Percentiles rank a stretch among this genome's conserved stretches.
Conservation (phyloP, 495 filamentous ascomycete genomes). For the Lophiostoma macrostomum region DNA sequence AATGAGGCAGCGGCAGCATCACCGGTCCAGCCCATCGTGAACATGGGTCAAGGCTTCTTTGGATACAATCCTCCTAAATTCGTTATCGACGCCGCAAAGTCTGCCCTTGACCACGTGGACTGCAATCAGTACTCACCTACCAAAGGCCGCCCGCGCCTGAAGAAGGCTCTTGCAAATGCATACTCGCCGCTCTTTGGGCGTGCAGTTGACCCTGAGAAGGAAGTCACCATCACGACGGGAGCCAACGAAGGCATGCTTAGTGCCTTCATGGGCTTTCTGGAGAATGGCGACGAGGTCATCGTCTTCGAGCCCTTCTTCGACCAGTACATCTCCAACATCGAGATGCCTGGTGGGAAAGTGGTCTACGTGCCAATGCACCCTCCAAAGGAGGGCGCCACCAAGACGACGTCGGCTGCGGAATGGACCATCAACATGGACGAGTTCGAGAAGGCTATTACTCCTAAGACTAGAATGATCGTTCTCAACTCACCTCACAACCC, state of each 20-base stretch:
- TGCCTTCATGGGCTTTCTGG: constrained; percentile 96
- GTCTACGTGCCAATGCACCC: constrained; percentile 92
- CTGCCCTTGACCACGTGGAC: constrained; percentile 85
- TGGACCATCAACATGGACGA: constrained; percentile 84
- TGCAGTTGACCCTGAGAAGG: constrained; percentile 78
- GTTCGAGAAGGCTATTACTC: constrained; percentile 79
- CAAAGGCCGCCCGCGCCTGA: constrained; percentile 83
- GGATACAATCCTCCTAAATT: constrained; percentile 95
- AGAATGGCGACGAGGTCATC: constrained; percentile 92
- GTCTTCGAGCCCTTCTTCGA: constrained; percentile 99
- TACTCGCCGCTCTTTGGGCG: constrained; percentile 84
- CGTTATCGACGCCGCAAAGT: constrained; percentile 85
- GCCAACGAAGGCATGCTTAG: constrained; percentile 97
- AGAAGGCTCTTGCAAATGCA: constrained; percentile 84
- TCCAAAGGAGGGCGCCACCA: constrained; percentile 73
- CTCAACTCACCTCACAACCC: constrained; percentile 87
- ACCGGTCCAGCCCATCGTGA: constrained; percentile 85
- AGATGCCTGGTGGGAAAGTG: constrained; percentile 93
- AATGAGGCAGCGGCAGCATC: constrained; percentile 87
- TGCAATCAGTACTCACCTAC: constrained; percentile 99
- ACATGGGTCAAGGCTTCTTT: constrained; percentile 97
- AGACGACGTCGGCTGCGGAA: constrained; percentile 78
- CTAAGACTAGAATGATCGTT: constrained; percentile 92
- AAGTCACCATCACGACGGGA: constrained; percentile 92
- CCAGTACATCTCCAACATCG: constrained; percentile 94